Evolutionary conservation across 2,329 filamentous ascomycete genomes (phyloP).

Genomic region (Thelonectria discophora): DNA sequence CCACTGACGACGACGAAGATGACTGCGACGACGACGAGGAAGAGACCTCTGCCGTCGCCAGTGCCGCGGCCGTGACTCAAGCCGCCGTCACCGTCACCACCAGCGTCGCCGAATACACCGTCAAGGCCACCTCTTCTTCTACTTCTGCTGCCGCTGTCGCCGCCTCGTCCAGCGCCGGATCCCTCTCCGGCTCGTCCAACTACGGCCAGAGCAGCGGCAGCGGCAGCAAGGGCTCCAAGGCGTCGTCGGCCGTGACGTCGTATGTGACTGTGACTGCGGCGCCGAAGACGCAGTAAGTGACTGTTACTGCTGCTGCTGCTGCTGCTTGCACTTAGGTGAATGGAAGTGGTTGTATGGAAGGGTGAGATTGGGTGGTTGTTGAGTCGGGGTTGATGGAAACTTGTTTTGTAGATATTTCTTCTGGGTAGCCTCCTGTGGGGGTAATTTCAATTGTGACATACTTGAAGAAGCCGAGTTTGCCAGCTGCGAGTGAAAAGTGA

Average conservation of each 20-base stretch:
- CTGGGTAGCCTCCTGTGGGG: slow-evolving; percentile 42
- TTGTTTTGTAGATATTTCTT: slow-evolving; percentile 40
- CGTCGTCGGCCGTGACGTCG: slow-evolving; percentile 20
- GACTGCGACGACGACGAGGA: slow-evolving; percentile 10
- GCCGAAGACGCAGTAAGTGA: slow-evolving; percentile 25
- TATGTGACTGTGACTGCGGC: slow-evolving; percentile 30
- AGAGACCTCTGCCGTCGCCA: slow-evolving; percentile 6
- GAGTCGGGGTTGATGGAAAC: neutral
- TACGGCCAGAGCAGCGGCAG: neutral
- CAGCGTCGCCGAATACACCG: neutral
- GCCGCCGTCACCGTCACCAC: neutral
- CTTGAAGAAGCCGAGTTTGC: slow-evolving; percentile 31
- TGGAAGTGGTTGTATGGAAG: neutral
- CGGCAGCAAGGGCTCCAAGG: neutral
- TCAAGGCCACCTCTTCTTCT: slow-evolving; percentile 6
- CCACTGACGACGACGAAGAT: slow-evolving; percentile 4
- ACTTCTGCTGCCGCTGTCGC: slow-evolving; percentile 7
- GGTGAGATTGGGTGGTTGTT: neutral
- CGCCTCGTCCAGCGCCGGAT: slow-evolving; percentile 5
- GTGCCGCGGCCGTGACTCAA: neutral
- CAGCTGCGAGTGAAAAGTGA: neutral
- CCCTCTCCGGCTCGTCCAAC: slow-evolving; percentile 3
- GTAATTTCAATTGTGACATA: slow-evolving; percentile 40
- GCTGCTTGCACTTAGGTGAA: slow-evolving; percentile 29
- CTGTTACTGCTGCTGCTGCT: slow-evolving; percentile 27